Evolutionary conservation across 2,329 filamentous ascomycete genomes (phyloP).

Genomic region (Pseudogymnoascus sp.): DNA sequence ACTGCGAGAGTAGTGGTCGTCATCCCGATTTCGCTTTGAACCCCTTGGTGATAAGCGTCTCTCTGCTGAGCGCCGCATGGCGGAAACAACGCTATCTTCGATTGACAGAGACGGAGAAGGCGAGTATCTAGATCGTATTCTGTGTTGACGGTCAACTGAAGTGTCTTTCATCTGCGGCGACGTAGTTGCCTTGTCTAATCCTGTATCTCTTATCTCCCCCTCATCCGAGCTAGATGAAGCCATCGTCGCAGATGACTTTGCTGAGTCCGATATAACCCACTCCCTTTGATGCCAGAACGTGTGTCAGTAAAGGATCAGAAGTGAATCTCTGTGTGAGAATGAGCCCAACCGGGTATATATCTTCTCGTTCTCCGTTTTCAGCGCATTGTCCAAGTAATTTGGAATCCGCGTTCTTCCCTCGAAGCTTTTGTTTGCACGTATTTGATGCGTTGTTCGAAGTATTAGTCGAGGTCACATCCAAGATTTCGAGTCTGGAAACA

Average conservation of each 20-base stretch:
- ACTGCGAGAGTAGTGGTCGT: slow-evolving; percentile 44
- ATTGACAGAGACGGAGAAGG: slow-evolving; percentile 28
- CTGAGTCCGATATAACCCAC: slow-evolving; percentile 26
- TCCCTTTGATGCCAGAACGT: slow-evolving; percentile 26
- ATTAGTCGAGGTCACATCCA: background rate
- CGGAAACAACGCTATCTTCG: slow-evolving; percentile 38
- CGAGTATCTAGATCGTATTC: slow-evolving; percentile 48
- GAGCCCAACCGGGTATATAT: slow-evolving; percentile 33
- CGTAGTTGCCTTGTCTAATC: slow-evolving; percentile 83
- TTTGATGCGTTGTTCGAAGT: slow-evolving; percentile 2
- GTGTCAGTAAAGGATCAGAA: slow-evolving; percentile 32
- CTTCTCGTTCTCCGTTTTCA: slow-evolving; percentile 25
- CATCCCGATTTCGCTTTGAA: slow-evolving; percentile 60
- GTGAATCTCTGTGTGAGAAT: slow-evolving; percentile 30
- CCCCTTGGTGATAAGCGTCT: slow-evolving; percentile 55
- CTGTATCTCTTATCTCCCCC: slow-evolving; percentile 76
- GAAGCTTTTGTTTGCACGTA: background rate
- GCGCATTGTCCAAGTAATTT: slow-evolving; percentile 21
- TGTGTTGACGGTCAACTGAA: slow-evolving; percentile 89
- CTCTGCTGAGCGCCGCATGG: slow-evolving; percentile 36
- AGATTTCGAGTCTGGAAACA: slow-evolving; percentile 2
- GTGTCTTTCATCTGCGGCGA: slow-evolving; percentile 68
- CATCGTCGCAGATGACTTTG: slow-evolving; percentile 32
- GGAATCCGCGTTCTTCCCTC: background rate
- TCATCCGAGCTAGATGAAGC: slow-evolving; percentile 66